Evolutionary conservation across 805 yeast species (phyloP).

Genomic region (Zygosaccharomyces pseudorouxii): DNA sequence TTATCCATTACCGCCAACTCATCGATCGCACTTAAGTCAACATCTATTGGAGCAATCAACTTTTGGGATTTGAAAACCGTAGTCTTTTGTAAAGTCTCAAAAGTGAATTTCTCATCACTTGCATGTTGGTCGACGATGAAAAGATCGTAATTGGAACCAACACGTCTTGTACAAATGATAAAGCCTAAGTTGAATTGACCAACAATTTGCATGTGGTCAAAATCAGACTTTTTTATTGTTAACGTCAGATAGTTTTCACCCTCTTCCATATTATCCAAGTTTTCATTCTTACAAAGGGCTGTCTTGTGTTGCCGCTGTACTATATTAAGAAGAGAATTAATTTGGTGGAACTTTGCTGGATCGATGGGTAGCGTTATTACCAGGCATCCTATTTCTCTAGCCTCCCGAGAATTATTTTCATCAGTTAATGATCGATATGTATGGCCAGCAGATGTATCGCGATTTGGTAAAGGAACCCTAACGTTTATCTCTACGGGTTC

Average conservation of each 20-base stretch:
- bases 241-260: conserved; percentile 58
- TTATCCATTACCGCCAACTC: conserved; percentile 67
- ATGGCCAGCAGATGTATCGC: conserved; percentile 1
- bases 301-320: conserved; percentile 11
- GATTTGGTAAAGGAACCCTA: conserved; percentile 10
- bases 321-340: not conserved
- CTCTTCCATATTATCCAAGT: conserved; percentile 42
- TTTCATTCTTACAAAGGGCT: conserved; percentile 32
- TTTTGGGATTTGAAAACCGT: conserved; percentile 65
- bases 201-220: conserved; percentile 65
- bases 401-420: not conserved
- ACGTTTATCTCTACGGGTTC: conserved; percentile 20
- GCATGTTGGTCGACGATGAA: conserved; percentile 97
- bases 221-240: conserved; percentile 67
- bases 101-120: conserved; percentile 90
- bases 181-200: conserved; percentile 98
- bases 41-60: conserved; percentile 50
- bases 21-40: conserved; percentile 74
- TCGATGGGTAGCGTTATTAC: not conserved
- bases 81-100: conserved; percentile 59
- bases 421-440: conserved; percentile 8
- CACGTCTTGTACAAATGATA: conserved; percentile 62
- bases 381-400: not conserved
- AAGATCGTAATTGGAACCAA: conserved; percentile 45
- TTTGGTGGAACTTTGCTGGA: not conserved